A percentile compares a stretch with the other conserved stretches of the same genome.
phyloP scores from a whole-genome alignment of 441 rosid species.

The Biscutella laevigata region DNA sequence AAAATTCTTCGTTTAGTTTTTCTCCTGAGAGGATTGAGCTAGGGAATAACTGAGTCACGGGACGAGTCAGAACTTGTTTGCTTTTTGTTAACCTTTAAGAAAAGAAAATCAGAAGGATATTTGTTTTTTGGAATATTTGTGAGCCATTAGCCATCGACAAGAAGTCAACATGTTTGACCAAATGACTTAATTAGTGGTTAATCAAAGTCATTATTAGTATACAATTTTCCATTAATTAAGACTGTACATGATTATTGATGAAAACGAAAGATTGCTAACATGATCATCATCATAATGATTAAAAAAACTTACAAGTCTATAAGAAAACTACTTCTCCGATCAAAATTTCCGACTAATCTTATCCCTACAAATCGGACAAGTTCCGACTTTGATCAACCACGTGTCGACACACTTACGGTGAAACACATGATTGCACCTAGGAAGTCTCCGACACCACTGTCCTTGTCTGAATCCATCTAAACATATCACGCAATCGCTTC shows the following conservation, averaged over 20 bases:
- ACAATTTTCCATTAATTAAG: neutral
- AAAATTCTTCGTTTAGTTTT: neutral
- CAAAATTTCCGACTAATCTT: conserved; percentile 26
- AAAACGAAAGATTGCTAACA: conserved; percentile 4
- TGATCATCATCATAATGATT: neutral
- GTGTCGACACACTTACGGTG: conserved; percentile 61
- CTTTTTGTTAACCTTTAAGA: neutral
- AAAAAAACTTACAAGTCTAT: conserved; percentile 22
- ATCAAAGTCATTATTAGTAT: neutral
- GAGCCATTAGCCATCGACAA: conserved; percentile 10
- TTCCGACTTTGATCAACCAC: conserved; percentile 57
- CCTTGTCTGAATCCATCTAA: conserved; percentile 51
- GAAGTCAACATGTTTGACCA: conserved; percentile 18
- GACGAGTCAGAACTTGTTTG: conserved; percentile 21
- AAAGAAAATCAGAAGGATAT: conserved; percentile 7
- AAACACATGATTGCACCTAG: conserved; percentile 55
- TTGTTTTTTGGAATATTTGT: conserved; percentile 20
- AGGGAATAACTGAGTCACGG: conserved; percentile 25
- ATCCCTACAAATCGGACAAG: conserved; percentile 61
- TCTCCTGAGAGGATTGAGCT: conserved; percentile 3
- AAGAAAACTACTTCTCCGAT: neutral
- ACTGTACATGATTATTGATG: conserved; percentile 17
- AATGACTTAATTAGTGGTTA: neutral
- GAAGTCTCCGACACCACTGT: conserved; percentile 66
- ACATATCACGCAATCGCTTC: conserved; percentile 51